Percentiles rank a stretch among this genome's conserved stretches.
These are phyloP conservation scores for Juncus effusus DNA, from an alignment of 176 grass and related monocot genomes.

Conservation along the genomic window DNA sequence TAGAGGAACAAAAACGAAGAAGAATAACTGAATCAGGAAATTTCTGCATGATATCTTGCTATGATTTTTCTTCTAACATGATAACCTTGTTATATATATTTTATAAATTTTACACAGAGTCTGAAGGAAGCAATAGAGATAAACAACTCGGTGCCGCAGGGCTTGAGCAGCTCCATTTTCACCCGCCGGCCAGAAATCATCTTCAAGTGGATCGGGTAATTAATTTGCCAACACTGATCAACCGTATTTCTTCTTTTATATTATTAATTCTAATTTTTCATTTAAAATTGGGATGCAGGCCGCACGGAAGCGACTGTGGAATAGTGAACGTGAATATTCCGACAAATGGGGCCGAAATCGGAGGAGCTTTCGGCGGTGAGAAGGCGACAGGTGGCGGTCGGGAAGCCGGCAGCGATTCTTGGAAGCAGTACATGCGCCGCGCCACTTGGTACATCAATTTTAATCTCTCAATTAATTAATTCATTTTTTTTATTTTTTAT, in stretches of 20 bases:
- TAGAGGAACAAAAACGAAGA: not conserved
- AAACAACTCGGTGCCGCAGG: conserved; percentile 96
- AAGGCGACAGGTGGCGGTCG: conserved; percentile 92
- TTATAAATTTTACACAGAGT: conserved; percentile 41
- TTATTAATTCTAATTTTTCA: conserved; percentile 4
- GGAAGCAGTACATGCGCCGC: conserved; percentile 99
- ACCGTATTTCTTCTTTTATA: no score
- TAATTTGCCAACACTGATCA: no score
- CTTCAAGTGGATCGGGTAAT: conserved; percentile 98
- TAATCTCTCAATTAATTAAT: not conserved
- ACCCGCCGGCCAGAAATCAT: conserved; percentile 79
- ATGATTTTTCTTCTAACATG: no score
- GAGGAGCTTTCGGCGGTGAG: conserved; percentile 99
- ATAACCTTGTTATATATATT: conserved; percentile 7
- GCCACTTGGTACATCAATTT: conserved; percentile 62
- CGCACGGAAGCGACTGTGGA: conserved; percentile 91
- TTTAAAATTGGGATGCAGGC: conserved; percentile 49
- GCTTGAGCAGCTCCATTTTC: conserved; percentile 96
- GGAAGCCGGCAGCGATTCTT: conserved; percentile 98
- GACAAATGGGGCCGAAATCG: conserved; percentile 97
- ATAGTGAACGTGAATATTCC: conserved; percentile 99
- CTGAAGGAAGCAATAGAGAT: conserved; percentile 94
- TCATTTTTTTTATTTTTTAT: conserved; percentile 6
- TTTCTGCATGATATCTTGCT: no score
- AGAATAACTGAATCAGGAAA: no score